phyloP scores from a whole-genome alignment of 2,329 filamentous ascomycete genomes.

The Lasiodiplodia sp. region DNA sequence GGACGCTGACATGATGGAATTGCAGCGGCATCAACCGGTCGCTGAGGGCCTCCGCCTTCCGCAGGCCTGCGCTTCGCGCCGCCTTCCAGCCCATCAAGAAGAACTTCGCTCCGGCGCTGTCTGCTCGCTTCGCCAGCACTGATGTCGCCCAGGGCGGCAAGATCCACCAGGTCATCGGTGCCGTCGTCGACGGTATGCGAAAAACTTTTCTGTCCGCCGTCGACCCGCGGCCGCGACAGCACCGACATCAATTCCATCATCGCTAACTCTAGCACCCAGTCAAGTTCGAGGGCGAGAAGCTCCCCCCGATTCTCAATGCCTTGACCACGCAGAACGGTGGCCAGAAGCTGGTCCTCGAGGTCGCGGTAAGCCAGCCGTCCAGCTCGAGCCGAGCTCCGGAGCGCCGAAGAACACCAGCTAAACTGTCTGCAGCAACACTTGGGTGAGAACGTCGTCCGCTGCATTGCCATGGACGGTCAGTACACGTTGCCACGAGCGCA shows the following conservation, averaged over 20 bases:
- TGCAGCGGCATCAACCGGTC: constrained; percentile 70
- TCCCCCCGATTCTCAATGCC: constrained; percentile 97
- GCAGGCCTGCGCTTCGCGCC: constrained; percentile 58
- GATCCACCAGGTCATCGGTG: constrained; percentile 90
- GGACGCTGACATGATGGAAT: constrained; percentile 49
- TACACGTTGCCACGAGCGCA: constrained; percentile 17
- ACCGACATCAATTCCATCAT: constrained; percentile 40
- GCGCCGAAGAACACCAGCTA: constrained; percentile 35
- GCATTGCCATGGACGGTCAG: constrained; percentile 99
- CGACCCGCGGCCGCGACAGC: constrained; percentile 24
- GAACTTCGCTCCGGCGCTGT: constrained; percentile 65
- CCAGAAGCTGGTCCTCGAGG: constrained; percentile 94
- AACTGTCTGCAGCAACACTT: constrained; percentile 83
- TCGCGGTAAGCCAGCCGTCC: constrained; percentile 71
- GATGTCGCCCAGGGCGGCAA: constrained; percentile 66
- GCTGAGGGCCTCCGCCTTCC: constrained; percentile 66
- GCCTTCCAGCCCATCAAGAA: constrained; percentile 65
- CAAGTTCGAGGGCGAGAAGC: constrained; percentile 94
- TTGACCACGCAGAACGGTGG: constrained; percentile 89
- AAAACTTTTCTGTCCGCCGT: constrained; percentile 43
- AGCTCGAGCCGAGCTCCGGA: constrained; percentile 29
- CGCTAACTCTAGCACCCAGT: constrained; percentile 63
- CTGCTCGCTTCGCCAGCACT: constrained; percentile 68
- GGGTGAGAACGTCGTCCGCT: constrained; percentile 98
- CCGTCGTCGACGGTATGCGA: constrained; percentile 92